Base-by-base conservation (phyloP, 192 early-diverging fungal species). In the Podila verticillata region DNA sequence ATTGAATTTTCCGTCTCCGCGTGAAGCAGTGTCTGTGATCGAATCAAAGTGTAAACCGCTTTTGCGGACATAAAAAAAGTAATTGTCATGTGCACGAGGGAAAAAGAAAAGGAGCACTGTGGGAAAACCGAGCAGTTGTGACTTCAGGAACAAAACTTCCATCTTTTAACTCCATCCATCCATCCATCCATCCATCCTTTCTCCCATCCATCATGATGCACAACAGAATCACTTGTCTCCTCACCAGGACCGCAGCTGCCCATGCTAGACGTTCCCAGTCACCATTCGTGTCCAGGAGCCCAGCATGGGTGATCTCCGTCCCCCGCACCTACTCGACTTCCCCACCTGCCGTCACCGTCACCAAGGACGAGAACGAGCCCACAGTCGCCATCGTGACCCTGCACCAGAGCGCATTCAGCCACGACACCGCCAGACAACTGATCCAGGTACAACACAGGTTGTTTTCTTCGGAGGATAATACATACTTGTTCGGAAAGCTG, bases 351-450 rank as follows among this genome's bases (percentile, higher is more conserved):
- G 66, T 80, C 29, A 64, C 56, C 3, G 65, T 80, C 8, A 36
- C 60, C 26, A 80, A 80, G 66, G n/a, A 63, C 65, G 34, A 57
- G 10, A 44, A 54, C 54, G 61, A 65, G 26, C 77, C 69, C 36
- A 68, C 70, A 34, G 66, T 80, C 2, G 77, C 77, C 6, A 56
- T 80, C 28, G 26, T 80, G 36, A 80, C 77, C 7, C 60, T 80
- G 36, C 70, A 60, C 49, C 77, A 72, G 66, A 72, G 70, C 22
- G 77, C 77, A 0, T 80, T 80, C 66, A 72, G 57, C 31, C 77
- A 80, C 54, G 70, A 80, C 0, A 80, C 70, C 10, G 69, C 77
- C 19, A 72, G 29, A 26, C 65, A 54, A 2, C 30, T 80, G 39
- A 63, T 80, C 20, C 61, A 72, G 70, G 77, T 72, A 66, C 32